Evolutionary conservation across 1,139 yeast species (phyloP).

Genomic region (Chernovozyma aurita): DNA sequence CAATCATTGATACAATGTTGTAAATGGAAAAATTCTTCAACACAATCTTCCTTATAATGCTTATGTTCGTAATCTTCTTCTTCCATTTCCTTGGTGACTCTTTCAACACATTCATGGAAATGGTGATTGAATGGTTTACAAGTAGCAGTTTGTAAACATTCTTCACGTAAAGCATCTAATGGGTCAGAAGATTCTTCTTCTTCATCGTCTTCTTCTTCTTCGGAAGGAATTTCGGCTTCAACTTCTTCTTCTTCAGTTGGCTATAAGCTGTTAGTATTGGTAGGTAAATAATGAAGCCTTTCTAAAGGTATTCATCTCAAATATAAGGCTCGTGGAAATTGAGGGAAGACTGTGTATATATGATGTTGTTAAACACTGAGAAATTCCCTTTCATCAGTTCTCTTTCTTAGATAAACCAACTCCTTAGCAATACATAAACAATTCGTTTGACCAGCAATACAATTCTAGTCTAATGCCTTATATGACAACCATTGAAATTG

Average conservation of each 20-base stretch:
- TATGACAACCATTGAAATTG: no score
- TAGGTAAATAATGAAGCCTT: no score
- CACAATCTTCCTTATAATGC: constrained; percentile 93
- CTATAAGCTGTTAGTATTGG: constrained; percentile 18
- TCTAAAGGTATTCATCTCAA: no score
- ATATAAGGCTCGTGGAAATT: background rate
- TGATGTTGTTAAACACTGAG: no score
- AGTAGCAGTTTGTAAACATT: constrained; percentile 61
- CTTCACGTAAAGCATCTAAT: constrained; percentile 60
- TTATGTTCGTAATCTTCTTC: constrained; percentile 76
- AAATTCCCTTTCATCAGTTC: no score
- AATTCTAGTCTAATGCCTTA: no score
- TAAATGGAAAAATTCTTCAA: constrained; percentile 96
- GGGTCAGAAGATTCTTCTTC: constrained; percentile 74
- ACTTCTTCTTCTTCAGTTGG: constrained; percentile 39
- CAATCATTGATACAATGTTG: constrained; percentile 91
- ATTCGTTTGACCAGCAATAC: no score
- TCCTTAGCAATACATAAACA: no score
- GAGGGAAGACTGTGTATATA: no score
- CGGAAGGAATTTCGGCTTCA: constrained; percentile 47
- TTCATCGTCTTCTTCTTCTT: constrained; percentile 73
- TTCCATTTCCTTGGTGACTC: constrained; percentile 84
- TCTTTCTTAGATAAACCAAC: no score
- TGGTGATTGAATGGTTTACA: constrained; percentile 82
- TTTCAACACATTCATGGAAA: constrained; percentile 90